Evolutionary conservation across 345 rosid species (phyloP), one percentile per base, ranked within the genome.

Genomic region (Gossypium anomalum): DNA sequence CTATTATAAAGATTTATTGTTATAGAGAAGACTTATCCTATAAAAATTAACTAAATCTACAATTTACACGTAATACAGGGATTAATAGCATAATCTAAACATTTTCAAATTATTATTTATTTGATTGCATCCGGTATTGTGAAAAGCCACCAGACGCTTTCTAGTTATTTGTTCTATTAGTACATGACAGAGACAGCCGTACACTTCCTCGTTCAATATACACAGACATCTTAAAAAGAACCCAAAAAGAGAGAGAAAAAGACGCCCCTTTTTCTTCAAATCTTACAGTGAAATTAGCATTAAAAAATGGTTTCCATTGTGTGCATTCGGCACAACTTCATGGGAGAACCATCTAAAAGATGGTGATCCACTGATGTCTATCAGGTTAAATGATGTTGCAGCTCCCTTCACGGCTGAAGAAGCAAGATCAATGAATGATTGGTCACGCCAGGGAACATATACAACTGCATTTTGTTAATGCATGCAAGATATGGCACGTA

Each of bases 361-460:
- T 19, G 59, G 59, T 9, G 22, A 29, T 9, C 15, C 20, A n/a
- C 22, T 57, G 62, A 22, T 57, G 3, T 53, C 29, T 17, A 34
- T 34, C 70, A 8, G 67, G 62, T 87, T 60, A 92, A 80, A 90
- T 79, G 78, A 92, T 88, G 78, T 75, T 80, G 89, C 97, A 92
- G 78, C 80, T 85, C 79, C 84, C 86, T n/a, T 80, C 56, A 78
- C 83, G 89, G 89, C 95, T 92, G 76, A 29, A 58, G 38, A 58
- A 59, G 64, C 29, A 5, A 57, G 62, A 20, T 22, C 15, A 22
- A 27, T 27, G 70, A 22, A 27, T 27, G 72, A 23, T 72, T 53
- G 77, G 67, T 44, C 15, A 60, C 5, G 20, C 20, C 22, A 22
- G n/a, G 22, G 13, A 66, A 38, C 45, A 38, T 2, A 20, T 48